Conservation (phyloP, 139 green algal species). For the Auxenochlorella protothecoides region DNA sequence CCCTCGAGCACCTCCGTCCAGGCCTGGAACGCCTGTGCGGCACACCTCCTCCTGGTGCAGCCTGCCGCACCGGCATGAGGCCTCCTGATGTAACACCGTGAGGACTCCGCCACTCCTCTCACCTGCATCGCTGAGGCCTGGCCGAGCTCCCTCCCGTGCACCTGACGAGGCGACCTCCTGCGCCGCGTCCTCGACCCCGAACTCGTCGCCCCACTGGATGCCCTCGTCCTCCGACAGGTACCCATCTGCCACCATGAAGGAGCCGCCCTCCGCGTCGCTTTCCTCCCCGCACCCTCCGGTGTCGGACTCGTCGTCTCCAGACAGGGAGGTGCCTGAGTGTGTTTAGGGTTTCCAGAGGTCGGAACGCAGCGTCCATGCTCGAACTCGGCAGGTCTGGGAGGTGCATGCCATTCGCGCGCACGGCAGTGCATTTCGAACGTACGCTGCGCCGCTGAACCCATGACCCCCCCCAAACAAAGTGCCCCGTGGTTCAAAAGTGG, state of each 20-base stretch:
- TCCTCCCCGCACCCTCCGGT: constrained; percentile 1
- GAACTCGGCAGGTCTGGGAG: neutral
- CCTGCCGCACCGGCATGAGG: neutral
- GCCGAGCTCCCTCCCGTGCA: too few species aligned
- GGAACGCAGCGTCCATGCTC: neutral
- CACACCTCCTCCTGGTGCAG: neutral
- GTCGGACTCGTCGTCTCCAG: constrained; percentile 16
- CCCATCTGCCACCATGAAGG: constrained; percentile 61
- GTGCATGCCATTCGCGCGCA: neutral
- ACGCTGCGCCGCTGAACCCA: too few species aligned
- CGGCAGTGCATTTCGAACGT: too few species aligned
- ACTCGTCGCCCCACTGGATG: constrained; percentile 29
- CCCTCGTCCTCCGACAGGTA: constrained; percentile 68
- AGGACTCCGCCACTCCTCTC: too few species aligned
- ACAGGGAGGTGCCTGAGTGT: too few species aligned
- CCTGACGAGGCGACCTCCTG: too few species aligned
- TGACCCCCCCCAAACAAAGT: too few species aligned
- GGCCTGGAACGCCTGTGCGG: too few species aligned
- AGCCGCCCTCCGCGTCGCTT: constrained; percentile 45
- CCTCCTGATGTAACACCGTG: neutral
- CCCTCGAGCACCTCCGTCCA: too few species aligned
- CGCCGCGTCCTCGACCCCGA: constrained; percentile 8
- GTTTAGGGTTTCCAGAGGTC: too few species aligned
- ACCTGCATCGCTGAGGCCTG: too few species aligned
- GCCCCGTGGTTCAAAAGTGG: neutral